These are phyloP conservation scores for Eutrema yunnanense DNA, from an alignment of 345 rosid genomes.

Conservation along the genomic window DNA sequence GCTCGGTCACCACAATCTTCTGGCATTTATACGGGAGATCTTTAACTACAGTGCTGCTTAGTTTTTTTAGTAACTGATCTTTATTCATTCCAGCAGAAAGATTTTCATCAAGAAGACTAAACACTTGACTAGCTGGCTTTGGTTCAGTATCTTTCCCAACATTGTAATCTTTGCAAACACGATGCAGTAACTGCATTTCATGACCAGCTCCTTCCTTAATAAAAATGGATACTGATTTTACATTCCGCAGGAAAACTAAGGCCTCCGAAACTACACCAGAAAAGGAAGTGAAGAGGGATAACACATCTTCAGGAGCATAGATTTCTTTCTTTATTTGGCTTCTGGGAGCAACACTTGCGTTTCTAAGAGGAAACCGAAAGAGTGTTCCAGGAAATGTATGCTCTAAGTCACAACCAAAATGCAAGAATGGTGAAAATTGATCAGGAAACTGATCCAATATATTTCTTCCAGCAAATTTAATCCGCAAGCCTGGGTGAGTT, in stretches of 20 bases:
- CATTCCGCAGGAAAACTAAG: constrained; percentile 75
- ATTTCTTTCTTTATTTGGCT: constrained; percentile 86
- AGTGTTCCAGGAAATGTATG: constrained; percentile 83
- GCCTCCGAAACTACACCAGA: constrained; percentile 72
- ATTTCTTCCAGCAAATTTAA: constrained; percentile 77
- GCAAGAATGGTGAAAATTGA: constrained; percentile 87
- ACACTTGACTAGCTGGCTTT: constrained; percentile 41
- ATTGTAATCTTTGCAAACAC: constrained; percentile 52
- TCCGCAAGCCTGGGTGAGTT: constrained; percentile 94
- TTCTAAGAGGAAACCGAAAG: constrained; percentile 93
- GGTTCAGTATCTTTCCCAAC: constrained; percentile 48
- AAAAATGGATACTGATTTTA: constrained; percentile 67
- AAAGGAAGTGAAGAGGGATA: constrained; percentile 78
- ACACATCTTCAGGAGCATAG: constrained; percentile 79
- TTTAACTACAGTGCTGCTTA: constrained; percentile 52
- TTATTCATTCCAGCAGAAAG: constrained; percentile 61
- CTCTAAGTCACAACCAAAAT: constrained; percentile 91
- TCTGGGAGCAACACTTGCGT: constrained; percentile 54
- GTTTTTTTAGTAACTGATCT: constrained; percentile 61
- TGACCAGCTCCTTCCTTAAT: constrained; percentile 73
- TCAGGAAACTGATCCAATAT: constrained; percentile 95
- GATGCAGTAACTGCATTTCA: constrained; percentile 78
- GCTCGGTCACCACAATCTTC: constrained; percentile 76
- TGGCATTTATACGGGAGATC: constrained; percentile 64
- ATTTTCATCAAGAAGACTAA: constrained; percentile 54